phyloP scores from a whole-genome alignment of 805 yeast species.

The Yarrowia keelungensis region DNA sequence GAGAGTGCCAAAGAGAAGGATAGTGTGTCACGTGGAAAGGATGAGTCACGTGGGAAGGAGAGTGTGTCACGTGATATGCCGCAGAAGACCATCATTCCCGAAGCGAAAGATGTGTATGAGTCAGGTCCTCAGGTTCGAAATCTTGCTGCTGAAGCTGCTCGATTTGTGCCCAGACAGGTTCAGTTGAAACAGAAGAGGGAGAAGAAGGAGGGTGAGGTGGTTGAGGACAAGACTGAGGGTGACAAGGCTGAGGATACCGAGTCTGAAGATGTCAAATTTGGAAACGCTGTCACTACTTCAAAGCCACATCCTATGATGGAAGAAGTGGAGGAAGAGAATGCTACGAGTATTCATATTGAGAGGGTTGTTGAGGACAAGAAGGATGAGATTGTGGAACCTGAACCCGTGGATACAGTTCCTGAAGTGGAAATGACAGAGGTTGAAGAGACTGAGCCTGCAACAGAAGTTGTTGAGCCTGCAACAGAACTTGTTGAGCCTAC shows the following conservation, averaged over 20 bases:
- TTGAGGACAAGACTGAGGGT: background rate
- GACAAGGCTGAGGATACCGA: background rate
- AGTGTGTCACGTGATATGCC: background rate
- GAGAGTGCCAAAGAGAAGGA: no score
- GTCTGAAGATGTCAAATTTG: background rate
- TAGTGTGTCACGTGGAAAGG: background rate
- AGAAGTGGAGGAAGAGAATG: slow-evolving; percentile 12
- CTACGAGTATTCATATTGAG: slow-evolving; percentile 26
- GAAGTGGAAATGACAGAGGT: no score
- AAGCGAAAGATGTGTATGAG: slow-evolving; percentile 17
- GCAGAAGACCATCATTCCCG: background rate
- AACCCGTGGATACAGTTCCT: background rate
- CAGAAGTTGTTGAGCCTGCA: background rate
- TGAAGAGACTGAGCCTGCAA: no score
- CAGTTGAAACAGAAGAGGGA: slow-evolving; percentile 13
- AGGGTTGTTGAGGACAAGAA: background rate
- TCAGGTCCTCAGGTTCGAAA: slow-evolving; percentile 30
- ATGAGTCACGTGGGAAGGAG: background rate
- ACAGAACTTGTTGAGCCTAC: background rate
- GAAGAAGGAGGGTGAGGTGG: background rate
- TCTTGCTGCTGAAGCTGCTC: slow-evolving; percentile 29
- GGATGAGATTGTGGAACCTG: background rate
- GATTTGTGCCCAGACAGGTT: slow-evolving; percentile 33
- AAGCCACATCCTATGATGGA: slow-evolving; percentile 12
- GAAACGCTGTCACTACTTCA: background rate